These are phyloP conservation scores for Tricholoma sp. DNA, from an alignment of 768 basidiomycete genomes.

Conservation along the genomic window DNA sequence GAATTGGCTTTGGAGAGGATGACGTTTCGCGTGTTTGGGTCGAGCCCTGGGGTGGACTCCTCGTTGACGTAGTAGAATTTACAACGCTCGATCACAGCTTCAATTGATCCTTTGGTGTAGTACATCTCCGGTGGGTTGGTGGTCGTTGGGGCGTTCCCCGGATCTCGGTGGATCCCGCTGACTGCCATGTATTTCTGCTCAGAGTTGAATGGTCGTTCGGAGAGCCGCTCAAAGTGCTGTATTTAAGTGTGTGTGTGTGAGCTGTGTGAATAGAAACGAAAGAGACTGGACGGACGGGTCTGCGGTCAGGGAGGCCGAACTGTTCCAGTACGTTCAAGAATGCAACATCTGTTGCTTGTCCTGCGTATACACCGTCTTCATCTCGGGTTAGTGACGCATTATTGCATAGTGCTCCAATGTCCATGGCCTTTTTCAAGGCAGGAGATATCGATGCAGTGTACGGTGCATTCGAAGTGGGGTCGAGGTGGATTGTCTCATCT, in stretches of 20 bases:
- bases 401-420: constrained; percentile 88
- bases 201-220: constrained; percentile 88
- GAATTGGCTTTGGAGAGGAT: constrained; percentile 69
- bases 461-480: constrained; percentile 40
- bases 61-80: constrained; percentile 88
- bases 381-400: constrained; percentile 65
- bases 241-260: background rate
- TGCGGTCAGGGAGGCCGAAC: constrained; percentile 65
- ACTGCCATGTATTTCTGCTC: constrained; percentile 94
- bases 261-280: background rate
- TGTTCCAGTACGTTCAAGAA: constrained; percentile 71
- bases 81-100: constrained; percentile 81
- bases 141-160: constrained; percentile 19
- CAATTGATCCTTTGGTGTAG: constrained; percentile 92
- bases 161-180: constrained; percentile 59
- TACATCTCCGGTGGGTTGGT: constrained; percentile 60
- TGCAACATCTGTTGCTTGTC: constrained; percentile 93
- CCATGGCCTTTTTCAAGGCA: constrained; percentile 69
- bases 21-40: constrained; percentile 58
- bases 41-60: constrained; percentile 79
- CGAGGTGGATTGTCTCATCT: constrained; percentile 72
- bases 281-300: constrained; percentile 47
- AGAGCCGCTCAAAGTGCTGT: constrained; percentile 64
- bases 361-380: constrained; percentile 70
- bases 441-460: constrained; percentile 42